Conservation (phyloP, 2,329 filamentous ascomycete species). For the Fusarium nygamai region DNA sequence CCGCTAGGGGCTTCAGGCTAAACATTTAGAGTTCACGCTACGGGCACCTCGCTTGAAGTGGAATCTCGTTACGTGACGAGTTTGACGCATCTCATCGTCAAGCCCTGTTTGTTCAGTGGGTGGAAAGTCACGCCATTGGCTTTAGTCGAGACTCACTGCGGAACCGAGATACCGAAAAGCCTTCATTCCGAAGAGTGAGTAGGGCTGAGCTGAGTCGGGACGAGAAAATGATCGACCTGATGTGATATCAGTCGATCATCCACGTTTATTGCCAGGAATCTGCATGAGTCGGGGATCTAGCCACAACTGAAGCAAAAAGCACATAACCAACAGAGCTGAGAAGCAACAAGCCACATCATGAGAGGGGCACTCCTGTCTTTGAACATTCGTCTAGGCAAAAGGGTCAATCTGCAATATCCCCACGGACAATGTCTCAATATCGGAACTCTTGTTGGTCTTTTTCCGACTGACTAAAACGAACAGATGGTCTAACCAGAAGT, state of each 20-base stretch:
- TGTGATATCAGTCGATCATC: neutral
- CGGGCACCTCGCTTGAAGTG: neutral
- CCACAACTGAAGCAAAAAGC: neutral
- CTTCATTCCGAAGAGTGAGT: neutral
- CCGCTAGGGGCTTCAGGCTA: neutral
- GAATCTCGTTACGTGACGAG: neutral
- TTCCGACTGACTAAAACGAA: neutral
- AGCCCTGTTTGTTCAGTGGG: neutral
- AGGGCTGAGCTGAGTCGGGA: neutral
- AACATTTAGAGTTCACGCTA: neutral
- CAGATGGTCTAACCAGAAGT: neutral
- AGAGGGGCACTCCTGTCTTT: neutral
- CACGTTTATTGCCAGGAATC: neutral
- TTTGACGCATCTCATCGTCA: neutral
- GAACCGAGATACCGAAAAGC: neutral
- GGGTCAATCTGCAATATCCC: neutral
- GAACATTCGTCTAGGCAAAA: neutral
- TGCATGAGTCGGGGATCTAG: neutral
- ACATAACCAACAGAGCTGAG: neutral
- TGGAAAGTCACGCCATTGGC: neutral
- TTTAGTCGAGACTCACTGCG: neutral
- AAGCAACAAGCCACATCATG: neutral
- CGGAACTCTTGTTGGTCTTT: neutral
- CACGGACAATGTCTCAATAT: neutral
- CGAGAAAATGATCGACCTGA: neutral